Evolutionary conservation across 2,329 filamentous ascomycete genomes (phyloP), one percentile per base, ranked within the genome.

Genomic region (Diaporthe batatas): DNA sequence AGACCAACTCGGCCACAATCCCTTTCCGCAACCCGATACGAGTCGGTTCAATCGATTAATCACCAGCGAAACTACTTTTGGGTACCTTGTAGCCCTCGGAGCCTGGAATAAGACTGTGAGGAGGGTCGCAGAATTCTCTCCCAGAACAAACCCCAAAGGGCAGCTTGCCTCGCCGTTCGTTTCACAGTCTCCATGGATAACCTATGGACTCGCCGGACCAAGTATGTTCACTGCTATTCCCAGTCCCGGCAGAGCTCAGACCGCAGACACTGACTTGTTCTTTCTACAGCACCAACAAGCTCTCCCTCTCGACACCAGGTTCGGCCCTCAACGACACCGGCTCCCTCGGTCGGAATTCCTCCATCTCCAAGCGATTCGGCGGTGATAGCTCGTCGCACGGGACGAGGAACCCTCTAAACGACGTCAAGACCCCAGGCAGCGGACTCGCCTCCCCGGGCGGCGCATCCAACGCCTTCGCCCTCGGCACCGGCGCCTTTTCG

Each of bases 401-500:
- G 79, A 92, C 91, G 82, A 87, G 89, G 75, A 96, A 94, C 82
- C 92, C 94, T 32, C 96, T 98, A 86, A 93, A 91, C 82, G 87
- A 91, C 77, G 90, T 93, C 77, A 91, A 93, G 64, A 92, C 92
- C 74, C 90, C 93, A 78, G 91, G 90, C 74, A 89, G 88, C 67
- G 90, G 89, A 72, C 86, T 95, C 71, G 88, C 92, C 47, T 96
- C 94, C 12, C 94, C 95, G 16, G 88, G 90, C 70, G 89, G 89
- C 77, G 94, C 94, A 71, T 95, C 94, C 23, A 95, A 93, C 79
- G 95, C 96, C 73, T 99, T 99, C 84, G 95, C 95, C 67, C 87
- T 99, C 74, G 96, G 96, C 53, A 97, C 94, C 23, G 96, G 96
- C 77, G 96, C 96, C 71, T 99, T 99, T 82, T 96, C 96, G 51